Evolutionary conservation across 768 basidiomycete species (phyloP).

Genomic region (Brasilioporus rufonigricans): DNA sequence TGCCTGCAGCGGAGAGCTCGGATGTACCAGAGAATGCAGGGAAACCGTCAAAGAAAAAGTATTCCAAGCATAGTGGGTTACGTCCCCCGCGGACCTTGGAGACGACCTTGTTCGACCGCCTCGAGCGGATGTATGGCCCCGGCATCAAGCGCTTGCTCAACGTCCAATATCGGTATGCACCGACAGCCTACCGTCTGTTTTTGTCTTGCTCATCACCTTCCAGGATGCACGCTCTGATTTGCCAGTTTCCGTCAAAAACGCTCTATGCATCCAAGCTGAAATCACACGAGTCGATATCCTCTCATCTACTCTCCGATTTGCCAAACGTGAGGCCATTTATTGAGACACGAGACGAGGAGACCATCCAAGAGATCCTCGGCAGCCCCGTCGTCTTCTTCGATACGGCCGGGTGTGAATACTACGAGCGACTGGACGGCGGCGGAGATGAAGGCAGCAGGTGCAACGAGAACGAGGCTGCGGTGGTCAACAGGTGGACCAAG

Average conservation of each 20-base stretch:
- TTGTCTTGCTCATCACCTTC: neutral
- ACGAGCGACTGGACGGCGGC: conserved; percentile 75
- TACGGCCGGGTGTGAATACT: conserved; percentile 92
- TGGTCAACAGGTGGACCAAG: conserved; percentile 81
- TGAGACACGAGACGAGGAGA: conserved; percentile 52
- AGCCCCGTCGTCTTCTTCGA: conserved; percentile 92
- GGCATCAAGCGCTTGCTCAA: conserved; percentile 84
- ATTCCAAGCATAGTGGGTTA: conserved; percentile 29
- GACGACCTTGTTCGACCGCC: conserved; percentile 87
- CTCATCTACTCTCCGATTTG: conserved; percentile 70
- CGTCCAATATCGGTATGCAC: conserved; percentile 78
- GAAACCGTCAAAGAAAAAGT: conserved; percentile 9
- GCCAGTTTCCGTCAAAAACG: conserved; percentile 78
- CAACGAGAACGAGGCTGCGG: conserved; percentile 92
- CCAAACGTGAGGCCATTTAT: conserved; percentile 44
- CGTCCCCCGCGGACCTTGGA: conserved; percentile 73
- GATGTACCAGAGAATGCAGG: conserved; percentile 1
- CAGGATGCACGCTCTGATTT: conserved; percentile 89
- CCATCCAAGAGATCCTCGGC: conserved; percentile 66
- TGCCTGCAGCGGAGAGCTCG: neutral
- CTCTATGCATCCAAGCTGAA: conserved; percentile 72
- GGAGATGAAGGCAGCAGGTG: conserved; percentile 87
- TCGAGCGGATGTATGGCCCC: conserved; percentile 85
- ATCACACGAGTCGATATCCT: conserved; percentile 68
- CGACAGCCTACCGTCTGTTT: neutral